Percentiles rank a stretch among this genome's conserved stretches.
These are phyloP conservation scores for Atkinsonella texensis DNA, from an alignment of 2,329 filamentous ascomycete species.

Conservation along the genomic window DNA sequence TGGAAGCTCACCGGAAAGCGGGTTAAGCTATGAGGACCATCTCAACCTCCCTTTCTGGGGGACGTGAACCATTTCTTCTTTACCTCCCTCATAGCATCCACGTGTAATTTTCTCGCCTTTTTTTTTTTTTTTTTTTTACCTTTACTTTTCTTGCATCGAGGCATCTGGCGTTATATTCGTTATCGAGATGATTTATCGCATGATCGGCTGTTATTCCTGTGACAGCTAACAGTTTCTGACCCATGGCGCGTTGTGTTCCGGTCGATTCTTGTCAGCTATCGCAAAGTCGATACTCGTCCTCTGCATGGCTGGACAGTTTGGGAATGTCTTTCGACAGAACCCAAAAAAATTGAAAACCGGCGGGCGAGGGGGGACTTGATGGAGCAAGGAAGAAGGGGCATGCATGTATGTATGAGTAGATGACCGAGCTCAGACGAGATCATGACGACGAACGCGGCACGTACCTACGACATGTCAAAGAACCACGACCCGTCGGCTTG, in stretches of 20 bases:
- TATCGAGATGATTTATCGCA: background rate
- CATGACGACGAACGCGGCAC: background rate
- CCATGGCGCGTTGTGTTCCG: background rate
- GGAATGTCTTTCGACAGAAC: background rate
- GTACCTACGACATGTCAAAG: background rate
- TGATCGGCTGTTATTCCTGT: background rate
- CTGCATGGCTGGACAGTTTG: background rate
- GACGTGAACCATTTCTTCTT: background rate
- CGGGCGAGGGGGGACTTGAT: background rate
- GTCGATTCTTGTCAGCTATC: background rate
- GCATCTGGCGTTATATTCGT: background rate
- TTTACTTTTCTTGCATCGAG: background rate
- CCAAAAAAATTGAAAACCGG: too few relatives aligned
- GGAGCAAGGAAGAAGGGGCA: background rate
- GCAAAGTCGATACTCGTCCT: constrained; percentile 1
- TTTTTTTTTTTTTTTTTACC: background rate
- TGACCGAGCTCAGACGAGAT: constrained; percentile 1
- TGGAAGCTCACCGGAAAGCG: constrained; percentile 50
- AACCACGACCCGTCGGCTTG: background rate
- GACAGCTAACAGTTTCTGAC: background rate
- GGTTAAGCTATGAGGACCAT: constrained; percentile 35
- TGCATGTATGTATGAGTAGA: background rate
- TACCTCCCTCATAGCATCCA: background rate
- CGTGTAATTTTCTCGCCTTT: background rate
- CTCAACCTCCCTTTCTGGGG: background rate